These are phyloP conservation scores for Hymenoscyphus scutula DNA, from an alignment of 2,329 filamentous ascomycete species.

Conservation along the genomic window DNA sequence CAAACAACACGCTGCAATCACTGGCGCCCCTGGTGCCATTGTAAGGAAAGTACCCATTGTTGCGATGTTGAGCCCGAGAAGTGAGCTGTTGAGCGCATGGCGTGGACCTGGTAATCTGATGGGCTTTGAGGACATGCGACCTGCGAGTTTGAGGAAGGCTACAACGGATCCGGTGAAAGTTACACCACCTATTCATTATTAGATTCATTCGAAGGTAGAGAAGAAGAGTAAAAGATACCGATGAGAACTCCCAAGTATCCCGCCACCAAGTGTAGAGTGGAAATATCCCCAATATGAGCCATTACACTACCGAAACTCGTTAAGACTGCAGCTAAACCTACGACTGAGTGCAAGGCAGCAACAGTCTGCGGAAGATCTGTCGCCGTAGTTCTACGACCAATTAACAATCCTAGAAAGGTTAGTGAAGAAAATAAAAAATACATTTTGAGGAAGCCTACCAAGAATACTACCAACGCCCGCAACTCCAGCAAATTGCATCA, in stretches of 20 bases:
- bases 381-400: constrained; percentile 83
- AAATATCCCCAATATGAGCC: constrained; percentile 65
- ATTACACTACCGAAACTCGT: constrained; percentile 88
- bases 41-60: constrained; percentile 83
- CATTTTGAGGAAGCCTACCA: constrained; percentile 40
- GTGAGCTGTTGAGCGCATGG: constrained; percentile 70
- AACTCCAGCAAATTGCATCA: constrained; percentile 76
- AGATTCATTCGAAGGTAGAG: not conserved
- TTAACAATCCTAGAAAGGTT: constrained; percentile 56
- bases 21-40: constrained; percentile 74
- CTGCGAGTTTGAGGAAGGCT: constrained; percentile 83
- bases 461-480: constrained; percentile 68
- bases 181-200: constrained; percentile 55
- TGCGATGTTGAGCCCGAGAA: constrained; percentile 73
- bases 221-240: constrained; percentile 41
- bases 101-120: constrained; percentile 67
- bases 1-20: constrained; percentile 75
- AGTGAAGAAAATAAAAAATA: not conserved
- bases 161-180: constrained; percentile 91
- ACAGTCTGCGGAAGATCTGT: constrained; percentile 88
- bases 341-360: constrained; percentile 84
- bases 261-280: constrained; percentile 79
- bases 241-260: constrained; percentile 86
- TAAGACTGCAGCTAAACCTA: constrained; percentile 82
- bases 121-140: constrained; percentile 76